Evolutionary conservation across 305 asterid genomes (phyloP).

Genomic region (Solanum chacoense): DNA sequence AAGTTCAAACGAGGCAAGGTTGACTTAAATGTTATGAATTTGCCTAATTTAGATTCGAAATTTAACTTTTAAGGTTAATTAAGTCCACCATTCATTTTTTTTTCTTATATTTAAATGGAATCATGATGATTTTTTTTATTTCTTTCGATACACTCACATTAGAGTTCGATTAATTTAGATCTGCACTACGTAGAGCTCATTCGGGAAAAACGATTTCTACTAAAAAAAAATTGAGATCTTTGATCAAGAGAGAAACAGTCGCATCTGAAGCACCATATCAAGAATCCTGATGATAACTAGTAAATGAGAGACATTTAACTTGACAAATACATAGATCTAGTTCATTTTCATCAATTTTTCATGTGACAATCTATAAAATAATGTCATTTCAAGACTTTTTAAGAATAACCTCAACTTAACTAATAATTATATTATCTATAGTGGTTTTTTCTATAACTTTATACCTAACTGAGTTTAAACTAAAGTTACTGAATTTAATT

Average conservation of each 20-base stretch:
- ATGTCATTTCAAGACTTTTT: background rate
- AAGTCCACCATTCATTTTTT: background rate
- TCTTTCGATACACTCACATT: background rate
- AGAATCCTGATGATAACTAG: background rate
- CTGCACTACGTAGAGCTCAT: background rate
- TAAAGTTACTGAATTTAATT: background rate
- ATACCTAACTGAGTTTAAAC: background rate
- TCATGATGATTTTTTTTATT: background rate
- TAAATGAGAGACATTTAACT: background rate
- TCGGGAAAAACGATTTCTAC: accelerated
- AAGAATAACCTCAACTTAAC: background rate
- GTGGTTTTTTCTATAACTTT: background rate
- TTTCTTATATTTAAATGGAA: background rate
- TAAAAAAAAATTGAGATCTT: too few species aligned
- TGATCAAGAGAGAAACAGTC: background rate
- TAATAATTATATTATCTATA: background rate
- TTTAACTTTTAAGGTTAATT: background rate
- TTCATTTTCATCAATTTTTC: background rate
- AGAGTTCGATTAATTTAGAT: background rate
- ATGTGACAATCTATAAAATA: background rate
- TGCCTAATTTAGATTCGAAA: background rate
- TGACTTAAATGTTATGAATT: background rate
- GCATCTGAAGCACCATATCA: accelerated
- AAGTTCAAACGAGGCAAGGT: background rate
- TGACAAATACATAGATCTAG: background rate